phyloP scores from a whole-genome alignment of 2,329 filamentous ascomycete genomes.

The Curvularia sp. region DNA sequence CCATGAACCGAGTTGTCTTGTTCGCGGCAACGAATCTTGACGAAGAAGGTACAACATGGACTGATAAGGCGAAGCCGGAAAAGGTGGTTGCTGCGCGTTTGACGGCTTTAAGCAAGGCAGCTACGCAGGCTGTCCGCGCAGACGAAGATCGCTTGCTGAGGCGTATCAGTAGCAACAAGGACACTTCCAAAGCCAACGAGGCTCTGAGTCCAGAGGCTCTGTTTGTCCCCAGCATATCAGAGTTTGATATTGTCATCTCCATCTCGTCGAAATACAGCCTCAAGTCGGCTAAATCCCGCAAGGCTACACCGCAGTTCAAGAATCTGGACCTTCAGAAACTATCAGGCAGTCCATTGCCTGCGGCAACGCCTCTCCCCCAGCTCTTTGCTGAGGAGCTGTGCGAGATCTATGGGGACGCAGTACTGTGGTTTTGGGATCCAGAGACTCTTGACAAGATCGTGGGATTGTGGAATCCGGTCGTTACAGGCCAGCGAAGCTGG shows the following conservation, averaged over 20 bases:
- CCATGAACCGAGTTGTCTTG: conserved; percentile 81
- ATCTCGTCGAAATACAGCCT: conserved; percentile 64
- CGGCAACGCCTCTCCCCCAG: conserved; percentile 65
- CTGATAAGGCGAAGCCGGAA: conserved; percentile 70
- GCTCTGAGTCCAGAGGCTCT: conserved; percentile 61
- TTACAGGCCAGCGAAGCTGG: conserved; percentile 63
- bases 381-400: conserved; percentile 73
- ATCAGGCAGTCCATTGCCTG: conserved; percentile 33
- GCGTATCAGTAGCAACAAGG: conserved; percentile 20
- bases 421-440: conserved; percentile 81
- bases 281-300: conserved; percentile 37
- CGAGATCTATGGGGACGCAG: conserved; percentile 68
- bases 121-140: conserved; percentile 58
- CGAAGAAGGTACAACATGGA: conserved; percentile 79
- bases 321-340: conserved; percentile 70
- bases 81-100: conserved; percentile 86
- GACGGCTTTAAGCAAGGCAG: conserved; percentile 80
- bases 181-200: background rate
- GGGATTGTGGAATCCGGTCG: conserved; percentile 70
- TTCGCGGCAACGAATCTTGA: conserved; percentile 84
- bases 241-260: conserved; percentile 87
- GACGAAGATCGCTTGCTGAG: conserved; percentile 59
- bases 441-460: conserved; percentile 64
- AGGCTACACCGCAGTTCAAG: conserved; percentile 69
- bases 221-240: conserved; percentile 74